A percentile compares a stretch with the other conserved stretches of the same genome.
Evolutionary conservation across 1,139 yeast species (phyloP).

Genomic region (Yamadazyma pseudoaaseri): DNA sequence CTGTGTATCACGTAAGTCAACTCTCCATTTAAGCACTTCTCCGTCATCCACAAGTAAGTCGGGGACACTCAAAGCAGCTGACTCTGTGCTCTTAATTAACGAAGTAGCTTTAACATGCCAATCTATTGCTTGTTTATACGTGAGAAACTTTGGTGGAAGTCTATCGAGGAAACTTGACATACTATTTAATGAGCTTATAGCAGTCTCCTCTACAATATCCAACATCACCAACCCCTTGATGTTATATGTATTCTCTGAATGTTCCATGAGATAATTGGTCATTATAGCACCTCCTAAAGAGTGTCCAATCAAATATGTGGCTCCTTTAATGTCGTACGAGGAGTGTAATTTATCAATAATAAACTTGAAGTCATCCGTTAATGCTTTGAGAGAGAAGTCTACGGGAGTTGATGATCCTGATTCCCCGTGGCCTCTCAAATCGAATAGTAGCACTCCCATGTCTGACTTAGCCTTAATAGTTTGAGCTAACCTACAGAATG

Average conservation of each 20-base stretch:
- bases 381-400: conserved; percentile 49
- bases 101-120: conserved; percentile 65
- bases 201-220: conserved; percentile 95
- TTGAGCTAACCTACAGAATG: conserved; percentile 61
- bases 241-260: conserved; percentile 18
- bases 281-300: conserved; percentile 90
- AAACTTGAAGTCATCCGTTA: conserved; percentile 56
- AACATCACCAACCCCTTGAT: conserved; percentile 70
- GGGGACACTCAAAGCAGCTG: conserved; percentile 81
- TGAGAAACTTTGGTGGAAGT: conserved; percentile 59
- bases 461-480: conserved; percentile 22
- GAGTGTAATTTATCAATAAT: conserved; percentile 41
- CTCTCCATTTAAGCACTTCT: conserved; percentile 50
- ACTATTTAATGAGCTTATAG: conserved; percentile 61
- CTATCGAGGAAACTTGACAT: conserved; percentile 64
- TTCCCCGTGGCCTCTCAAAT: conserved; percentile 81
- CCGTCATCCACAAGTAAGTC: conserved; percentile 39
- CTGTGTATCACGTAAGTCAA: conserved; percentile 59
- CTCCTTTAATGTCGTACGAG: conserved; percentile 14
- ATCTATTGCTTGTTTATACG: conserved; percentile 61
- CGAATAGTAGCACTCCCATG: conserved; percentile 69
- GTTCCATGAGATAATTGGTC: conserved; percentile 38
- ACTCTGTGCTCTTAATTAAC: conserved; percentile 52
- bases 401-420: conserved; percentile 16
- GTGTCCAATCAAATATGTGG: conserved; percentile 71